Conservation (phyloP, 345 rosid species). For the Arabis alpina region DNA sequence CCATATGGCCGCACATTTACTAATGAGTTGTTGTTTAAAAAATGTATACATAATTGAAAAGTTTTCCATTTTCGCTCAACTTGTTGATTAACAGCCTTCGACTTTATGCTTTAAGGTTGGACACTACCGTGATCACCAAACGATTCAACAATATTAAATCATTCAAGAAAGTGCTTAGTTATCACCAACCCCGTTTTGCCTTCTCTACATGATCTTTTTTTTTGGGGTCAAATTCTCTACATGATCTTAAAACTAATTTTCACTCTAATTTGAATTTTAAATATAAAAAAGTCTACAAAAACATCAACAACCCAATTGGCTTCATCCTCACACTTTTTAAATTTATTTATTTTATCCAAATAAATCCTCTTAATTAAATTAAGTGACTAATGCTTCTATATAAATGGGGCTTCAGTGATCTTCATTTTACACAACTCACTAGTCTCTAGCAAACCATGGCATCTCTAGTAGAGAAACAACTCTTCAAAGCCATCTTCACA, state of each 20-base stretch:
- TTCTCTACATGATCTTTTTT: constrained; percentile 12
- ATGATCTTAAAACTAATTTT: constrained; percentile 15
- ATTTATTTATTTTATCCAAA: constrained; percentile 6
- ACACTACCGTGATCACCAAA: constrained; percentile 31
- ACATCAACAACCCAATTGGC: constrained; percentile 35
- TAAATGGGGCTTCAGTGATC: constrained; percentile 13
- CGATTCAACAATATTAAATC: constrained; percentile 7
- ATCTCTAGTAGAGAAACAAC: constrained; percentile 26
- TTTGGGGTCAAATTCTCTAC: no score
- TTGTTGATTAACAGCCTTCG: neutral
- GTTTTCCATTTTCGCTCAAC: neutral
- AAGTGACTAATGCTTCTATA: constrained; percentile 25
- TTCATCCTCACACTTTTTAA: constrained; percentile 14
- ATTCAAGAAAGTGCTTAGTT: constrained; percentile 21
- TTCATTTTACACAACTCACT: constrained; percentile 20
- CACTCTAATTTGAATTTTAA: constrained; percentile 9
- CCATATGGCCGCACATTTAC: constrained; percentile 28
- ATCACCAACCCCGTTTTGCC: constrained; percentile 32
- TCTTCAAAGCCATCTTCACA: constrained; percentile 27
- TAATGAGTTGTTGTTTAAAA: neutral
- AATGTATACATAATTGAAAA: no score
- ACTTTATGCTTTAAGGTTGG: constrained; percentile 39
- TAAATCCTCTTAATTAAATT: neutral
- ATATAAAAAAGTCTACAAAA: neutral
- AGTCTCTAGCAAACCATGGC: constrained; percentile 37